Base-by-base conservation (phyloP, 1,284 basidiomycete genomes). In the Wallemia mellicola region DNA sequence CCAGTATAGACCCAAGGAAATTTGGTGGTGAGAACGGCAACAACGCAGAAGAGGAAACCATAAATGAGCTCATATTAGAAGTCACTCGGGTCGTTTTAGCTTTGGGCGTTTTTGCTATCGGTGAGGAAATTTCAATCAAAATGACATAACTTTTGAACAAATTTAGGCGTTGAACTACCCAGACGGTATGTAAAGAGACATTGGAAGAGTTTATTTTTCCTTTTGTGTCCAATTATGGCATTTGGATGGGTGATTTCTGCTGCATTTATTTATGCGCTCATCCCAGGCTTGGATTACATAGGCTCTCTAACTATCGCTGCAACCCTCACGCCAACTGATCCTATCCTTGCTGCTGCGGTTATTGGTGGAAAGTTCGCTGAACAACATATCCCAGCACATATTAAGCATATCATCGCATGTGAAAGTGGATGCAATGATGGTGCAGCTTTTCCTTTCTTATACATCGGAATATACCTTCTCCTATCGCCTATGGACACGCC, bases 331-430 rank as follows among this genome's bases (percentile, higher is more conserved):
- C 94, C 92, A 0, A 96, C 94, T 14, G 94, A 98, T 71, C 92
- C 92, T 24, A 74, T 73, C 62, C 67, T 74, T 62, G 71, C 74
- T 0, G 73, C 75, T 59, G 72, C 72, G 25, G 71, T 98, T 60
- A 83, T 98, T 15, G 92, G 94, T 67, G 92, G 94, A 59, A 92
- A 88, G 71, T 99, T 92, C 73, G 92, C 92, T 1, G 86, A 98
- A 69, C 92, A 95, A 68, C 92, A 99, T 66, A 94, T 99, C 17
- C 92, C 92, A 0, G 82, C 87, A 0, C 94, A 99, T 69, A 76
- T 98, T 57, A 81, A 89, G 32, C 87, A 96, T 70, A 76, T 94
- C 60, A 72, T 95, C n/a, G 79, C 85, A 1, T 88, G 87, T 1
- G 91, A 96, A 71, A 87, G 85, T 5, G 89, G 89, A 0, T 79